phyloP scores from a whole-genome alignment of 495 filamentous ascomycete species.

The Cenococcum geophilum region DNA sequence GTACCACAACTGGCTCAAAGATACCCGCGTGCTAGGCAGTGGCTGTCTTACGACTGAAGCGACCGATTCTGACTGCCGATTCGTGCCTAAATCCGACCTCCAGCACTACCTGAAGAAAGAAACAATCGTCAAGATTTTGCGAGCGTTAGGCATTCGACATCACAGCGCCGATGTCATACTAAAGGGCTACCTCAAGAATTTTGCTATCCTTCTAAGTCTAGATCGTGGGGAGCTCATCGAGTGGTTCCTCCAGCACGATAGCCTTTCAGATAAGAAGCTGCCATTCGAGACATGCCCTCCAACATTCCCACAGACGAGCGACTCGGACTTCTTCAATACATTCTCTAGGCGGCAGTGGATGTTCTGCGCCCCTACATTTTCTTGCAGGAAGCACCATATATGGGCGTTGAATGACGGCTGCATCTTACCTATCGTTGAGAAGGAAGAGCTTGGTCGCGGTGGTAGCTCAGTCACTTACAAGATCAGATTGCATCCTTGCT shows the following conservation, averaged over 20 bases:
- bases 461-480: constrained; percentile 6
- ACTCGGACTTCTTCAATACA: constrained; percentile 13
- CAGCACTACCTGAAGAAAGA: too few species aligned
- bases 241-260: constrained; percentile 26
- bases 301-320: constrained; percentile 12
- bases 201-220: constrained; percentile 34
- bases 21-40: too few species aligned
- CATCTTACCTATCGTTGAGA: constrained; percentile 13
- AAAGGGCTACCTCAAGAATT: constrained; percentile 22
- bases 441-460: not conserved
- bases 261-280: constrained; percentile 28
- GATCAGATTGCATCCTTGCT: constrained; percentile 11
- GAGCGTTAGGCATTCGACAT: too few species aligned
- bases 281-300: constrained; percentile 24
- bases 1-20: too few species aligned
- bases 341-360: constrained; percentile 37
- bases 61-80: too few species aligned
- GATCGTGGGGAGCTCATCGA: constrained; percentile 23
- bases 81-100: too few species aligned
- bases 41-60: too few species aligned
- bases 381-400: not conserved
- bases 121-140: too few species aligned
- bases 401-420: constrained; percentile 6
- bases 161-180: not conserved
- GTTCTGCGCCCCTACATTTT: constrained; percentile 32